Percentiles rank a stretch among this genome's conserved stretches.
Evolutionary conservation across 2,329 filamentous ascomycete species (phyloP).

Genomic region (Fusarium sp.): DNA sequence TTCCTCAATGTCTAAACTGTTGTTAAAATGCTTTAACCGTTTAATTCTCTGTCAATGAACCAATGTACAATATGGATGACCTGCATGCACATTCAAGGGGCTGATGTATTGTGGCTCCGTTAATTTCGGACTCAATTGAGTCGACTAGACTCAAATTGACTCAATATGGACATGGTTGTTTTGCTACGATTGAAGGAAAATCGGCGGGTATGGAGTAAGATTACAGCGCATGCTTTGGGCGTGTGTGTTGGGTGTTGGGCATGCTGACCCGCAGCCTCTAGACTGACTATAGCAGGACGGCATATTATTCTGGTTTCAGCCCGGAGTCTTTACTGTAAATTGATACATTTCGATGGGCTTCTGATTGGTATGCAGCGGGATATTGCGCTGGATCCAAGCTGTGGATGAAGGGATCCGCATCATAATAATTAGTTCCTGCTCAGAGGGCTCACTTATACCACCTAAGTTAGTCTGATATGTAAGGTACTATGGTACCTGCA

Average conservation of each 20-base stretch:
- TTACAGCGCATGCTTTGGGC: constrained; percentile 30
- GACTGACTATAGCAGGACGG: constrained; percentile 3
- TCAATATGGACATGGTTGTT: constrained; percentile 1
- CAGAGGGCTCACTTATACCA: not conserved
- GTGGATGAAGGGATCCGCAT: constrained; percentile 32
- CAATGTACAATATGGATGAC: constrained; percentile 37
- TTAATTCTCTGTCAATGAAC: too few species aligned
- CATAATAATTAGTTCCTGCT: too few species aligned
- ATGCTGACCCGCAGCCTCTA: not conserved
- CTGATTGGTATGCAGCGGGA: constrained; percentile 38
- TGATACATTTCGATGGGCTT: constrained; percentile 1
- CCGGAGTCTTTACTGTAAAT: constrained; percentile 17
- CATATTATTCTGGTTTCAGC: constrained; percentile 25
- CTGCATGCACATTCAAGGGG: constrained; percentile 31
- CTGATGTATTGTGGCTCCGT: constrained; percentile 25
- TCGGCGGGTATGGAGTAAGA: constrained; percentile 36
- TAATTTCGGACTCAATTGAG: constrained; percentile 19
- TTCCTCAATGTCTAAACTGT: too few species aligned
- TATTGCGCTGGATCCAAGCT: constrained; percentile 35
- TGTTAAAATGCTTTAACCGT: too few species aligned
- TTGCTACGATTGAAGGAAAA: constrained; percentile 12
- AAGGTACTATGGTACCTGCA: constrained; percentile 9
- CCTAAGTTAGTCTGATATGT: constrained; percentile 13
- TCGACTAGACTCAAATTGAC: not conserved
- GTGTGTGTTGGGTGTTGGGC: constrained; percentile 15